Conservation (phyloP, 2,329 filamentous ascomycete genomes). For the Cercospora zeina region DNA sequence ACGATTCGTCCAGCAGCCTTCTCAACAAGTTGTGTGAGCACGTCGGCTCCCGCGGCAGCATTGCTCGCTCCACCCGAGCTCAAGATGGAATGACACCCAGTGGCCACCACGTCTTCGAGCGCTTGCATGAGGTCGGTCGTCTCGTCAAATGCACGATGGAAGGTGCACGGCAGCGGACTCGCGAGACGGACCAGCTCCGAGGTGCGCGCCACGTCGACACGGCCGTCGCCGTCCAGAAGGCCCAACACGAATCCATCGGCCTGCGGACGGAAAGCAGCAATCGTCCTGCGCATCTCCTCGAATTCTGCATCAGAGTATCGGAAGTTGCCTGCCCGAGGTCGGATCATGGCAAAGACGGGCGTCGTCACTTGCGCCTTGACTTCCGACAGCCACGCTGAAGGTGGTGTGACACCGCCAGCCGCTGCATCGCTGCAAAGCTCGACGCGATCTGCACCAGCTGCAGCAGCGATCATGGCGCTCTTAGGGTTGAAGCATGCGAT, state of each 20-base stretch:
- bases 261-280: conserved; percentile 41
- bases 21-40: conserved; percentile 39
- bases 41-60: conserved; percentile 42
- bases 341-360: conserved; percentile 57
- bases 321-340: conserved; percentile 52
- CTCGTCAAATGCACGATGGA: conserved; percentile 57
- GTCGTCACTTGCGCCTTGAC: conserved; percentile 38
- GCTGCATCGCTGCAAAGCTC: conserved; percentile 51
- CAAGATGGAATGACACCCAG: conserved; percentile 52
- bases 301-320: conserved; percentile 48
- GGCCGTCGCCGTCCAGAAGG: conserved; percentile 41
- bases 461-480: conserved; percentile 48
- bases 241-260: conserved; percentile 57
- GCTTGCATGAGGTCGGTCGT: conserved; percentile 39
- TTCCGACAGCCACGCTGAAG: conserved; percentile 32
- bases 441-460: conserved; percentile 52
- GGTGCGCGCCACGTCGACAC: conserved; percentile 48
- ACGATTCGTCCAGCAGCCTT: conserved; percentile 40
- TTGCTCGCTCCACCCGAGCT: conserved; percentile 49
- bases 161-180: conserved; percentile 51
- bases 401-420: conserved; percentile 49
- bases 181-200: conserved; percentile 47
- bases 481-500: conserved; percentile 52
- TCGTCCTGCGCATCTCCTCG: conserved; percentile 46
- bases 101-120: conserved; percentile 43